Evolutionary conservation across 148 eudicot genomes (phyloP).

Genomic region (Camellia japonica): DNA sequence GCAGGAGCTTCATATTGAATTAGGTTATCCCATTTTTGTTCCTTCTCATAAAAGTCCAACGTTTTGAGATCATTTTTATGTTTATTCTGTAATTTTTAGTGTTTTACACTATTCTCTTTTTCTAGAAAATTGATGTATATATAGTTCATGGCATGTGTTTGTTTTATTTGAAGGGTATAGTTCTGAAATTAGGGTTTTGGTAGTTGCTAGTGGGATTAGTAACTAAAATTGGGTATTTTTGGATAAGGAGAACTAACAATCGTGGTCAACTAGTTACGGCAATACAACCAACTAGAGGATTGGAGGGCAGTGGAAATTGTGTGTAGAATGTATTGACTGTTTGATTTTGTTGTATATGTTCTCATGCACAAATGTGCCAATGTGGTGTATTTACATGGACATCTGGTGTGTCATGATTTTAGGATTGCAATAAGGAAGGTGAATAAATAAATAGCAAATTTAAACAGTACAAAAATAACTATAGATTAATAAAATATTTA

Average conservation of each 20-base stretch:
- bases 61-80: neutral
- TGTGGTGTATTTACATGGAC: neutral
- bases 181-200: conserved; percentile 8
- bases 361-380: neutral
- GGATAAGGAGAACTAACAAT: neutral
- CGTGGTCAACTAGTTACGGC: neutral
- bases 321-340: neutral
- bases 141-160: neutral
- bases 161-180: neutral
- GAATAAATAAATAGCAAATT: neutral
- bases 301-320: neutral
- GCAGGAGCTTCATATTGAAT: conserved; percentile 85
- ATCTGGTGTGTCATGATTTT: neutral
- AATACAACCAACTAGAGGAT: neutral
- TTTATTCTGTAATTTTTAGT: neutral
- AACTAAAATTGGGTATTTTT: neutral
- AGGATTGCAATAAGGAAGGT: neutral
- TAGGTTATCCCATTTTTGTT: conserved; percentile 40
- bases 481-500: neutral
- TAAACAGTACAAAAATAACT: neutral
- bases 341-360: neutral
- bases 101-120: neutral
- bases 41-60: neutral
- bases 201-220: neutral
- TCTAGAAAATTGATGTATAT: neutral